phyloP scores from a whole-genome alignment of 768 basidiomycete species.

The Amanita jacksonii region DNA sequence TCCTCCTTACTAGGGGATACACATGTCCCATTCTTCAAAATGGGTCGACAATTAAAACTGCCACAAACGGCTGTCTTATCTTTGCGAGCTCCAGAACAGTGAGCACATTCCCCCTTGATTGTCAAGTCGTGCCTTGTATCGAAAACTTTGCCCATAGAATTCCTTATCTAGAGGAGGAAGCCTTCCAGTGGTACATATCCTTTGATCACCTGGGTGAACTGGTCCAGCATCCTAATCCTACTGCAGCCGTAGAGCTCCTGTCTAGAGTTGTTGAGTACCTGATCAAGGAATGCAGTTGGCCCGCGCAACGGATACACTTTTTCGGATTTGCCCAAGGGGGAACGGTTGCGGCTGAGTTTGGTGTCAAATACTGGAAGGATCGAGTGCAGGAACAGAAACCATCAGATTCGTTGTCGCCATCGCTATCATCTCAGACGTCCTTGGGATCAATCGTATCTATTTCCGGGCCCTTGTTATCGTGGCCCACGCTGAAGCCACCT shows the following conservation, averaged over 20 bases:
- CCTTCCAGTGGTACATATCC: constrained; percentile 81
- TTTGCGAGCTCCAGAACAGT: constrained; percentile 72
- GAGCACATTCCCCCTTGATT: constrained; percentile 16
- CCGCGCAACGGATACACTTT: constrained; percentile 60
- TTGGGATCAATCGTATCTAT: constrained; percentile 63
- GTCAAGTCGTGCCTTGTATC: not conserved
- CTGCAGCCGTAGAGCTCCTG: constrained; percentile 50
- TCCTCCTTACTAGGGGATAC: constrained; percentile 58
- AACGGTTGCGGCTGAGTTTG: constrained; percentile 61
- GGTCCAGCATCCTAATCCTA: constrained; percentile 64
- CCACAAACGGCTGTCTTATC: constrained; percentile 86
- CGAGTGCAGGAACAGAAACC: constrained; percentile 16
- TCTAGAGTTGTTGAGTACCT: constrained; percentile 46
- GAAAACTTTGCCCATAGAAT: constrained; percentile 34
- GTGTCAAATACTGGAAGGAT: constrained; percentile 45
- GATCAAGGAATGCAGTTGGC: constrained; percentile 53
- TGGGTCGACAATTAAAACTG: constrained; percentile 67
- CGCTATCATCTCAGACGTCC: constrained; percentile 13
- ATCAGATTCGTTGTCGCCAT: not conserved
- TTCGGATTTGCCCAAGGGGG: constrained; percentile 90
- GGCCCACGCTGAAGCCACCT: constrained; percentile 46
- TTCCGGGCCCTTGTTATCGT: constrained; percentile 68
- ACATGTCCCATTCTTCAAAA: constrained; percentile 61
- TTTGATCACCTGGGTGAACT: constrained; percentile 75
- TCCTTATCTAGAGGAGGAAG: constrained; percentile 68